phyloP scores from a whole-genome alignment of 805 yeast genomes.

The Metschnikowia gruessii region DNA sequence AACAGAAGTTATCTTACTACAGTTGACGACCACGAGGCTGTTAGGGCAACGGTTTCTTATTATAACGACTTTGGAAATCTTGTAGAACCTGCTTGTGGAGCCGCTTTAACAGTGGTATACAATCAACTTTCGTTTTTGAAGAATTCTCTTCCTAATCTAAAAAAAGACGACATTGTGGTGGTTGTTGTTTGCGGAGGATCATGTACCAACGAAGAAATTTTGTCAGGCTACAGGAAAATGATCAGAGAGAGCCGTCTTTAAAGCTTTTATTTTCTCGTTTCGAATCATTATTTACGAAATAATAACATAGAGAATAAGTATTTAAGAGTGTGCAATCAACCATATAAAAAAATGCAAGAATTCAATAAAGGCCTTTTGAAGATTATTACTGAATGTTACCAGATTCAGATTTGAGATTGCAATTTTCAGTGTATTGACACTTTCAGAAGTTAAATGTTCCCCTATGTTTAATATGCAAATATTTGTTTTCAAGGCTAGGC shows the following conservation, averaged over 20 bases:
- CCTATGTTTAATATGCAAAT: too few species aligned
- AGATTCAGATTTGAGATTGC: too few species aligned
- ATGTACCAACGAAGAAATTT: constrained; percentile 18
- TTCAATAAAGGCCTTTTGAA: too few species aligned
- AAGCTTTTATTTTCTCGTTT: too few species aligned
- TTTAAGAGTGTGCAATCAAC: too few species aligned
- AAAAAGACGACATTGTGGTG: constrained; percentile 44
- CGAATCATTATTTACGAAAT: too few species aligned
- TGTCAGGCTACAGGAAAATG: constrained; percentile 16
- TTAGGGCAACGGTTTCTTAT: constrained; percentile 49
- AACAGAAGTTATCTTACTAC: constrained; percentile 24
- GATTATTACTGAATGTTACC: too few species aligned
- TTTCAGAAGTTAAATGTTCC: too few species aligned
- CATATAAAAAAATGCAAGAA: too few species aligned
- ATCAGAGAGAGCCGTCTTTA: constrained; percentile 10
- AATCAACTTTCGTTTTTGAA: constrained; percentile 30
- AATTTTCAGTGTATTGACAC: too few species aligned
- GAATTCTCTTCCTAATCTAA: constrained; percentile 26
- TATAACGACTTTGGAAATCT: constrained; percentile 49
- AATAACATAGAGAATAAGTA: too few species aligned
- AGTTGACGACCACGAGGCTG: constrained; percentile 53
- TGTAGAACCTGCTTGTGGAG: constrained; percentile 75
- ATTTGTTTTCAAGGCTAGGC: too few species aligned
- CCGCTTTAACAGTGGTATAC: constrained; percentile 56
- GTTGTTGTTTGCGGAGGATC: constrained; percentile 56